phyloP scores from a whole-genome alignment of 78 protist genomes.

The Monosiga brevicollis region DNA sequence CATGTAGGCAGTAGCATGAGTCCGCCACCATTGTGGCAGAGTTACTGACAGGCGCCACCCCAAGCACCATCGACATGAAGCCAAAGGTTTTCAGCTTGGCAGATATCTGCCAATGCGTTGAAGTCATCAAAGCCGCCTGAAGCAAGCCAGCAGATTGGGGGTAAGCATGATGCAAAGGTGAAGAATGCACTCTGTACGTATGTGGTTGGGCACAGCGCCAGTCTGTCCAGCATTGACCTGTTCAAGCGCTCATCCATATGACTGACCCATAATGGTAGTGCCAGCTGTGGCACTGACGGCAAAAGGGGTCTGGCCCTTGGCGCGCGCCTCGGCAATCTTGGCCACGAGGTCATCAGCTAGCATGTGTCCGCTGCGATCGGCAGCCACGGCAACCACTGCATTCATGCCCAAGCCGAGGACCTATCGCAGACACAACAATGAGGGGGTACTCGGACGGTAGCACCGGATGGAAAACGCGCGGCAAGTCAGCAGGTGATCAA shows the following conservation, averaged over 20 bases:
- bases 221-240: too few species aligned
- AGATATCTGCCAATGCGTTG: not conserved
- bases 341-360: constrained; percentile 15
- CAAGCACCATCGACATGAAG: not conserved
- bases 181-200: too few species aligned
- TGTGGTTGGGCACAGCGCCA: too few species aligned
- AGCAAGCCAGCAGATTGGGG: too few species aligned
- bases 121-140: not conserved
- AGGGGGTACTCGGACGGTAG: too few species aligned
- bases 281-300: constrained; percentile 37
- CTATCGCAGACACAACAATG: too few species aligned
- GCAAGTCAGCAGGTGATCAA: too few species aligned
- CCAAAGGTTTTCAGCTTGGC: not conserved
- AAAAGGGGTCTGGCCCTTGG: constrained; percentile 27
- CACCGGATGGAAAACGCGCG: too few species aligned
- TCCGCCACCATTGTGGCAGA: not conserved
- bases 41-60: constrained; percentile 29
- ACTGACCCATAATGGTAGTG: constrained; percentile 44
- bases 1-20: too few species aligned
- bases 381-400: not conserved
- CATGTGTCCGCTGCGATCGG: constrained; percentile 22
- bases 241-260: constrained; percentile 47
- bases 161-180: too few species aligned
- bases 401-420: constrained; percentile 41
- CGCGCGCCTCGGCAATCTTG: not conserved